Evolutionary conservation across 2,329 filamentous ascomycete genomes (phyloP).

Genomic region (Grosmannia huntii): DNA sequence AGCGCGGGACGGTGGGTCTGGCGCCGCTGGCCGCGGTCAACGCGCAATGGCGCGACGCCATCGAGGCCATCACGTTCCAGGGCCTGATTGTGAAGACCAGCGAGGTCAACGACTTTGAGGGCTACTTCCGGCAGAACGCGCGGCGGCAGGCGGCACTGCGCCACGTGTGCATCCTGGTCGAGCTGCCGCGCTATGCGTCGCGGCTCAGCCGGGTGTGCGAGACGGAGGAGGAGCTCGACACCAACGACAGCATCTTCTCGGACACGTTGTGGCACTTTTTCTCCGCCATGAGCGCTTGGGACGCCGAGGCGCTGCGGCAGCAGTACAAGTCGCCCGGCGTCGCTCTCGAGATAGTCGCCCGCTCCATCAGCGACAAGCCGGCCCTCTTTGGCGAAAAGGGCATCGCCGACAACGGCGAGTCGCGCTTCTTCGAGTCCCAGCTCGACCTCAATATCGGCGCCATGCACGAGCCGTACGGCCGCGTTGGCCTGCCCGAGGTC

Average conservation of each 20-base stretch:
- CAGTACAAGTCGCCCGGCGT: conserved; percentile 8
- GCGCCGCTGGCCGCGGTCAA: conserved; percentile 14
- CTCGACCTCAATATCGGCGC: conserved; percentile 7
- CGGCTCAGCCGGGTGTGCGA: conserved; percentile 12
- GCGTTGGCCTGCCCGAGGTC: conserved; percentile 13
- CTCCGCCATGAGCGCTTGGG: conserved; percentile 14
- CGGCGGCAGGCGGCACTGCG: conserved; percentile 12
- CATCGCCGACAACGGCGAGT: conserved; percentile 3
- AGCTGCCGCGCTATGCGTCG: conserved; percentile 13
- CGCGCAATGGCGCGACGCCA: conserved; percentile 15
- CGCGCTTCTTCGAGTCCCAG: conserved; percentile 6
- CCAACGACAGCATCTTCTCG: conserved; percentile 16
- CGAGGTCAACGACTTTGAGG: conserved; percentile 13
- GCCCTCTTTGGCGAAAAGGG: conserved; percentile 4
- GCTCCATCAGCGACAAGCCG: conserved; percentile 12
- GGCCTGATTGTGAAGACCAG: conserved; percentile 11
- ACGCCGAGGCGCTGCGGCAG: conserved; percentile 4
- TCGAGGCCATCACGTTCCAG: conserved; percentile 16
- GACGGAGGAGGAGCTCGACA: conserved; percentile 14
- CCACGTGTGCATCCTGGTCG: conserved; percentile 13
- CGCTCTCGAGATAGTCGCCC: conserved; percentile 15
- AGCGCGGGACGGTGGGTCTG: background rate
- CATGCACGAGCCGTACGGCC: conserved; percentile 11
- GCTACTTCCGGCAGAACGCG: conserved; percentile 11
- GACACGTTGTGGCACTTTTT: conserved; percentile 15